phyloP scores from a whole-genome alignment of 2,329 filamentous ascomycete species.

The Aureobasidium lini region DNA sequence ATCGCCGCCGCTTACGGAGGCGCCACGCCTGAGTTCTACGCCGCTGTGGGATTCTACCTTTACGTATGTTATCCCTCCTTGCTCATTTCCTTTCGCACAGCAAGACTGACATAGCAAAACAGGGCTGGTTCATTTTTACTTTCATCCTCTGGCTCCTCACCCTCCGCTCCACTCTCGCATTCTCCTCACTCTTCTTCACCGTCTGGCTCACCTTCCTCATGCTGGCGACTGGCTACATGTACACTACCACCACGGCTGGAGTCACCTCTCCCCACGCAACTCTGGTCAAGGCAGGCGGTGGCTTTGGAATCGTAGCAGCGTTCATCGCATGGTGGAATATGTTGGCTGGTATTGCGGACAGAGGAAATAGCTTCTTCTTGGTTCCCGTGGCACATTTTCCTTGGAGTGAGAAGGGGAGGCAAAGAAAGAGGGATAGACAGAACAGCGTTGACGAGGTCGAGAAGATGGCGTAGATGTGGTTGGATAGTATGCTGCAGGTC shows the following conservation, averaged over 20 bases:
- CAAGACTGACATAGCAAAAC: neutral
- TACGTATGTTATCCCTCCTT: slow-evolving; percentile 27
- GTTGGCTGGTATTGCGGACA: slow-evolving; percentile 59
- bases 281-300: slow-evolving; percentile 60
- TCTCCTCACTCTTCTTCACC: slow-evolving; percentile 69
- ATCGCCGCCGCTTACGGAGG: slow-evolving; percentile 44
- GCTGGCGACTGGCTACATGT: slow-evolving; percentile 57
- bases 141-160: slow-evolving; percentile 67
- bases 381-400: slow-evolving; percentile 29
- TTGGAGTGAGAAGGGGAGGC: slow-evolving; percentile 22
- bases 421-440: neutral
- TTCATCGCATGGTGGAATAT: slow-evolving; percentile 87
- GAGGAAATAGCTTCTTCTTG: slow-evolving; percentile 27
- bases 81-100: neutral
- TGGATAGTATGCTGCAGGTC: neutral
- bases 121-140: slow-evolving; percentile 80
- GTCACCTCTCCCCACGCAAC: slow-evolving; percentile 22
- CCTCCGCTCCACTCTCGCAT: slow-evolving; percentile 67
- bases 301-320: slow-evolving; percentile 72
- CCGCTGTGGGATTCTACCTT: slow-evolving; percentile 67
- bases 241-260: slow-evolving; percentile 27
- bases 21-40: slow-evolving; percentile 39
- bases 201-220: slow-evolving; percentile 67
- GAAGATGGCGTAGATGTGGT: neutral
- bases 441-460: neutral